Base-by-base conservation (phyloP, 2,329 filamentous ascomycete genomes). In the Sarocladium kiliense region DNA sequence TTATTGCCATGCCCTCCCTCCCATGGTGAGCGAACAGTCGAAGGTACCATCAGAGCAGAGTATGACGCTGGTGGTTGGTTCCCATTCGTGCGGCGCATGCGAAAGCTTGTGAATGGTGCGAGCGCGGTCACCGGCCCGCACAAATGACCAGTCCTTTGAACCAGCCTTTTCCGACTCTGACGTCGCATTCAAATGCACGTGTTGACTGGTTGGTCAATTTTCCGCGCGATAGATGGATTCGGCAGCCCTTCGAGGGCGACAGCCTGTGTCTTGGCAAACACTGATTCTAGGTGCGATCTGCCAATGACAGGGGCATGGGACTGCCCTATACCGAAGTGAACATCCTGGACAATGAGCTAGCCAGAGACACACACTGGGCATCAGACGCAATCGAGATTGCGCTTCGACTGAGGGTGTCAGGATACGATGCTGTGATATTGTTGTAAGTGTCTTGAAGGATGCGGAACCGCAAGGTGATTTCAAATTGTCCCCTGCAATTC, bases 41-140 rank as follows among this genome's bases (percentile, higher is more conserved):
- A 12, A 32, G 30, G 30, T 12, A 32, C 30, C 12, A 6, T 32
- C 30, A 32, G 36, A 39, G 36, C n/a, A 18, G 9, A 14, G 6
- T 3, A 27, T 26, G 25, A 47, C 14, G 44, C 23, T 47, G 44
- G n/a, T 27, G 21, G 12, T 47, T 27, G 44, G 25, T 21, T 27
- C 10, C 25, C 23, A n/a, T 7, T 47, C 25, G 44, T 47, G 44
- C 44, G 44, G 44, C 44, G 44, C n/a, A 47, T 47, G 44, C 44
- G 3, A 26, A 9, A 27, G 7, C 44, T 27, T 18, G n/a, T 47
- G 5, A 47, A n/a, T 47, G 44, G 41, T 44, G 41, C 18, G 19
- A 47, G n/a, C 44, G 14, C 44, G 25, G 44, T 47, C 25, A 11
- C 44, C 21, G 12, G 44, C 23, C 44, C 25, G 44, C 18, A 12